Percentiles rank a stretch among this genome's conserved stretches.
phyloP scores from a whole-genome alignment of 495 filamentous ascomycete species.

The Penicillium desertorum region DNA sequence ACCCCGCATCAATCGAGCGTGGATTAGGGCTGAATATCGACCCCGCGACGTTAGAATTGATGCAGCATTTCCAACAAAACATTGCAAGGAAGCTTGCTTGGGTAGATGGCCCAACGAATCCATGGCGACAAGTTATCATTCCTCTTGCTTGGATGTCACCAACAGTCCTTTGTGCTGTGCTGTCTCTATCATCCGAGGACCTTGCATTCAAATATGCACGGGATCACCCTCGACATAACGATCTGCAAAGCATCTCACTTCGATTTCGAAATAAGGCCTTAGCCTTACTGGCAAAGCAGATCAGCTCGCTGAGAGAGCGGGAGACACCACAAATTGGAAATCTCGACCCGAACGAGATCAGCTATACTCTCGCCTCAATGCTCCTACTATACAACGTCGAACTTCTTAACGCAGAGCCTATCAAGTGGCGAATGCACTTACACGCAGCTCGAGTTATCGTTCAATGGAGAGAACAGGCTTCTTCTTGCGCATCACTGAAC shows the following conservation, averaged over 20 bases:
- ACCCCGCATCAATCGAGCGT: neutral
- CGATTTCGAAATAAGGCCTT: conserved; percentile 9
- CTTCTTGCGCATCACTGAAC: conserved; percentile 1
- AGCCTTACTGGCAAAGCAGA: neutral
- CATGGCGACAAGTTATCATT: conserved; percentile 18
- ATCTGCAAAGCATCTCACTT: conserved; percentile 6
- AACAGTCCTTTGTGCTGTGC: conserved; percentile 10
- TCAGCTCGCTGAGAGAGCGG: too few species aligned
- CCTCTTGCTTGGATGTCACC: conserved; percentile 11
- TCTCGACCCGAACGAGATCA: neutral
- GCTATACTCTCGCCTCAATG: conserved; percentile 14
- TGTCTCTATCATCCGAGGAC: conserved; percentile 17
- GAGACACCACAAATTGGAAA: too few species aligned
- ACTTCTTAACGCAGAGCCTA: conserved; percentile 17
- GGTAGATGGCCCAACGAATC: conserved; percentile 18
- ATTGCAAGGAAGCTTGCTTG: conserved; percentile 15
- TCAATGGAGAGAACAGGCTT: conserved; percentile 18
- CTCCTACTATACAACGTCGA: conserved; percentile 28
- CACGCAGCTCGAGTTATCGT: conserved; percentile 23
- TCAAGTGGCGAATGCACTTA: conserved; percentile 26
- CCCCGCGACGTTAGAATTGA: too few species aligned
- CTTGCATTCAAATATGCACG: conserved; percentile 11
- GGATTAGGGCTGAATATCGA: neutral
- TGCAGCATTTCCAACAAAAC: neutral
- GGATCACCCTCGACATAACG: conserved; percentile 1